Conservation (phyloP, 495 filamentous ascomycete genomes). For the Bathelium albidoporum region DNA sequence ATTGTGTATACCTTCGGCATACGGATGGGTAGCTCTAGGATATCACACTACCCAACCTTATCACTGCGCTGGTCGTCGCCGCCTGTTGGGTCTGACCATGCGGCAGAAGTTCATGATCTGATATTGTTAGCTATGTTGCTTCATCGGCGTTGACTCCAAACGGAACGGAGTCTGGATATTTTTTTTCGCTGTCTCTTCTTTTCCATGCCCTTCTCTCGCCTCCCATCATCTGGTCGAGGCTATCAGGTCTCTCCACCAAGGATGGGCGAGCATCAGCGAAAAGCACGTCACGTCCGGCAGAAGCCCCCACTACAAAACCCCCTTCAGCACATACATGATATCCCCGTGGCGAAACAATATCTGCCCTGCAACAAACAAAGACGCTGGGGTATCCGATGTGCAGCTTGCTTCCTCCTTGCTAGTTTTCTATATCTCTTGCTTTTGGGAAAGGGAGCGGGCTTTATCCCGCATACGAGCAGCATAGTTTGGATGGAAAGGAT, state of each 20-base stretch:
- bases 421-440: not conserved
- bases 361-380: not conserved
- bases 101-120: not conserved
- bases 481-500: not conserved
- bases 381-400: not conserved
- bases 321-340: not conserved
- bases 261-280: not conserved
- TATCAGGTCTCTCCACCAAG: not conserved
- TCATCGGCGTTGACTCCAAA: not conserved
- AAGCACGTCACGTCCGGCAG: not conserved
- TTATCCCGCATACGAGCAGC: not conserved
- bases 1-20: not conserved
- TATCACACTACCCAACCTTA: not conserved
- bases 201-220: not conserved
- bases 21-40: not conserved
- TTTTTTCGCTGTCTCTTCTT: not conserved
- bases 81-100: not conserved
- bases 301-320: not conserved
- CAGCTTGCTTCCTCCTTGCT: not conserved
- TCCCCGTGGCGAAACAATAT: not conserved
- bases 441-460: not conserved
- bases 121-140: not conserved
- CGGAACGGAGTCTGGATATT: conserved; percentile 1
- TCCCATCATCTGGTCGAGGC: not conserved
- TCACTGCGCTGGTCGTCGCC: not conserved